A percentile compares a stretch with the other conserved stretches of the same genome.
Evolutionary conservation across 2,329 filamentous ascomycete species (phyloP).

Genomic region (Xylariaceae sp.): DNA sequence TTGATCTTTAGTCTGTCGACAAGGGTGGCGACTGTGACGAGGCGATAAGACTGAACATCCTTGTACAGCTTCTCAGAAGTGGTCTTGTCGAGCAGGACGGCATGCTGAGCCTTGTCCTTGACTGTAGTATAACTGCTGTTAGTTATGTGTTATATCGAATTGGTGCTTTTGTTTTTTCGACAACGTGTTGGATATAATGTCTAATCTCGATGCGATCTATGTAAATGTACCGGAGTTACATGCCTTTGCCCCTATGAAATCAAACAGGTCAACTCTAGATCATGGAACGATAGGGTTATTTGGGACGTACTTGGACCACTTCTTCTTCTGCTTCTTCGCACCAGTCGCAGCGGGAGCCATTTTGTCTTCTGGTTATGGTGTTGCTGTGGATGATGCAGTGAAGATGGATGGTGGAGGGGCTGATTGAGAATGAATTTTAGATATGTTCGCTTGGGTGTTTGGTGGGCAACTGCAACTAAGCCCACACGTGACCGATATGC

Average conservation of each 20-base stretch:
- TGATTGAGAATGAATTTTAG: conserved; percentile 28
- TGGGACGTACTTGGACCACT: conserved; percentile 63
- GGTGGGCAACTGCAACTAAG: conserved; percentile 21
- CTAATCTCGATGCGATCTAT: conserved; percentile 10
- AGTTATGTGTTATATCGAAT: conserved; percentile 11
- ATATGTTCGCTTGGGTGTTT: conserved; percentile 28
- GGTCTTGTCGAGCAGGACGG: conserved; percentile 96
- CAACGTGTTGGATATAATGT: conserved; percentile 6
- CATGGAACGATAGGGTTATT: conserved; percentile 16
- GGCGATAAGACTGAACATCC: conserved; percentile 99
- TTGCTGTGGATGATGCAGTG: conserved; percentile 26
- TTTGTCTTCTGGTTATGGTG: conserved; percentile 33
- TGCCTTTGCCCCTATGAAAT: conserved; percentile 29
- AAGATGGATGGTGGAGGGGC: conserved; percentile 23
- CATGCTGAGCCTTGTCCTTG: conserved; percentile 99
- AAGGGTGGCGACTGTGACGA: conserved; percentile 96
- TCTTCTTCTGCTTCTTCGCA: conserved; percentile 79
- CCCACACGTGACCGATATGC: conserved; percentile 21
- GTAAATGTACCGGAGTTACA: conserved; percentile 16
- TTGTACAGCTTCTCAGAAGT: conserved; percentile 99
- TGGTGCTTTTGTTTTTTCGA: conserved; percentile 8
- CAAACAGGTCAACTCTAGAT: conserved; percentile 18
- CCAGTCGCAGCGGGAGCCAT: conserved; percentile 52
- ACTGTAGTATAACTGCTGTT: conserved; percentile 42
- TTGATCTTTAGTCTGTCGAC: conserved; percentile 99